A percentile compares a stretch with the other conserved stretches of the same genome.
Evolutionary conservation across 2,329 filamentous ascomycete genomes (phyloP).

Genomic region (Aspergillus awamori): DNA sequence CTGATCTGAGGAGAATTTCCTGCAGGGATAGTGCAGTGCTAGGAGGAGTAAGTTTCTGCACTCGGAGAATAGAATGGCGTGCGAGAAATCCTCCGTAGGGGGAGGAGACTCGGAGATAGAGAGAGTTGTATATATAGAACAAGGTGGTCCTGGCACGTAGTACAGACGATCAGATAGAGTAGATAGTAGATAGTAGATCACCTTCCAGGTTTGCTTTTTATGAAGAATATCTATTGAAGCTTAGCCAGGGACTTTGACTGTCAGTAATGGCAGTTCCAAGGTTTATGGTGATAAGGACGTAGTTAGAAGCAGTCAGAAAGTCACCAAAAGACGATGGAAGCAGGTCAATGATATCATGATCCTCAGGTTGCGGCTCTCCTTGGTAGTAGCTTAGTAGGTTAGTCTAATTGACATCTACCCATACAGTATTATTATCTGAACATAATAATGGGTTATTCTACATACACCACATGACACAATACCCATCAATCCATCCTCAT

Average conservation of each 20-base stretch:
- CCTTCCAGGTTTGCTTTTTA: neutral
- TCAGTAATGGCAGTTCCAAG: no score
- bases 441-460: no score
- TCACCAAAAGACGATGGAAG: neutral
- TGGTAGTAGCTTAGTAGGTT: no score
- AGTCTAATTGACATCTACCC: no score
- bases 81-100: neutral
- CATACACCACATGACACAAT: no score
- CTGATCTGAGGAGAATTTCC: neutral
- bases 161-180: no score
- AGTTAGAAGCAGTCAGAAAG: no score
- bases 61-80: constrained; percentile 1
- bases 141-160: neutral
- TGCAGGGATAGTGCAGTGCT: neutral
- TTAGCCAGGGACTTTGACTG: neutral
- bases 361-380: neutral
- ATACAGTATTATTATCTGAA: no score
- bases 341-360: neutral
- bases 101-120: no score
- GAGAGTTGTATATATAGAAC: neutral
- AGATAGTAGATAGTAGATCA: no score
- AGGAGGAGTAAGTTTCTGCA: neutral
- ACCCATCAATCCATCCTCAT: no score
- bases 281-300: no score
- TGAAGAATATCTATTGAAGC: neutral